Evolutionary conservation across 2,329 filamentous ascomycete species (phyloP).

Genomic region (Aureobasidium sp.): DNA sequence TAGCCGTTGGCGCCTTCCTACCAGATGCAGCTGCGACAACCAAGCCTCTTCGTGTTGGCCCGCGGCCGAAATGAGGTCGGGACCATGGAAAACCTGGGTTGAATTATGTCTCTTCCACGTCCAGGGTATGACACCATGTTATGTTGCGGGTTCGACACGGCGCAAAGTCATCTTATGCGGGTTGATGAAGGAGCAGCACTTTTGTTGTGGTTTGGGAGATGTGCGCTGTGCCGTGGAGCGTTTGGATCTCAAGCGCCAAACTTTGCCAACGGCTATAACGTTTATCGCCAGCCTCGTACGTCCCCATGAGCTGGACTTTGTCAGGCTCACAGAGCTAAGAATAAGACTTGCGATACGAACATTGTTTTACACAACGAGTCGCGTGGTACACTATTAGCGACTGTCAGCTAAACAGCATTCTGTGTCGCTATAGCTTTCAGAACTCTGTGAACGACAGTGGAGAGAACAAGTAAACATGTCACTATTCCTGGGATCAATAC

Average conservation of each 20-base stretch:
- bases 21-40: neutral
- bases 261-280: neutral
- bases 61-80: neutral
- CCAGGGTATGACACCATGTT: neutral
- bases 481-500: neutral
- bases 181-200: neutral
- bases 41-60: constrained; percentile 5
- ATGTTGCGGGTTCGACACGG: neutral
- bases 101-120: neutral
- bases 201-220: neutral
- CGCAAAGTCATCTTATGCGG: neutral
- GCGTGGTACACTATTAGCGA: too few relatives aligned
- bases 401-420: neutral
- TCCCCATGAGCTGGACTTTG: neutral
- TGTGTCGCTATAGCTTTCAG: neutral
- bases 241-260: neutral
- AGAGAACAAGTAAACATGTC: neutral
- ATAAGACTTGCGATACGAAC: neutral
- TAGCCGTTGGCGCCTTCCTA: constrained; percentile 6
- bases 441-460: neutral
- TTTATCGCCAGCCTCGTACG: neutral
- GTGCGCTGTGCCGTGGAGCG: neutral
- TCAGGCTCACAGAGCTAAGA: neutral
- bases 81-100: neutral
- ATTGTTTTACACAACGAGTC: neutral